Evolutionary conservation across 805 yeast species (phyloP).

Genomic region (Candida verbasci): DNA sequence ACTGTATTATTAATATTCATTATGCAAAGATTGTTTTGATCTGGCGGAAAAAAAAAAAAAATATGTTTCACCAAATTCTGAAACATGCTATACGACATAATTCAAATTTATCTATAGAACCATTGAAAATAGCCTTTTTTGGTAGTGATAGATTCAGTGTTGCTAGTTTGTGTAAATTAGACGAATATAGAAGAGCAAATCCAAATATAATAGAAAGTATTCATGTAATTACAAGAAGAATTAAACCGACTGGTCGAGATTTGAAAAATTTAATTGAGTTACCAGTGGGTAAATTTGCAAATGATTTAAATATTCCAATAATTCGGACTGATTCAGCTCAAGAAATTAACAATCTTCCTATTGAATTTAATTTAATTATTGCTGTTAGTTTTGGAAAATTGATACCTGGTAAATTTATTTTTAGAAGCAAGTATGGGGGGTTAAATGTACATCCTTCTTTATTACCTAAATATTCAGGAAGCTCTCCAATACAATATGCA

Average conservation of each 20-base stretch:
- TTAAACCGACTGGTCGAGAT: constrained; percentile 64
- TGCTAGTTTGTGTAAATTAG: constrained; percentile 40
- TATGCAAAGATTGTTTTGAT: too few species aligned
- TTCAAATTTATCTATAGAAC: constrained; percentile 1
- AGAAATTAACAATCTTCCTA: constrained; percentile 28
- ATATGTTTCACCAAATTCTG: not conserved
- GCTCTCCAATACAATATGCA: constrained; percentile 85
- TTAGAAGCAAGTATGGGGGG: constrained; percentile 54
- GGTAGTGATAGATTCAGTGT: constrained; percentile 76
- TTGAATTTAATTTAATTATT: constrained; percentile 58
- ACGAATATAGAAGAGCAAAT: constrained; percentile 17
- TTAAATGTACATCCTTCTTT: constrained; percentile 91
- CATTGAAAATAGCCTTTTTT: constrained; percentile 54
- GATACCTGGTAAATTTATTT: constrained; percentile 62
- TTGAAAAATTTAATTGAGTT: constrained; percentile 43
- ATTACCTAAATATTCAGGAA: constrained; percentile 77
- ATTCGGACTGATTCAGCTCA: constrained; percentile 48
- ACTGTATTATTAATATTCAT: not conserved
- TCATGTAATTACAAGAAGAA: constrained; percentile 59
- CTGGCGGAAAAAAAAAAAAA: not conserved
- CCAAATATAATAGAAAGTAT: constrained; percentile 29
- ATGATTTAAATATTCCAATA: constrained; percentile 26
- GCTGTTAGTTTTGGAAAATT: constrained; percentile 89
- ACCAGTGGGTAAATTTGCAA: constrained; percentile 47
- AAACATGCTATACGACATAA: not conserved